A percentile compares a stretch with the other conserved stretches of the same genome.
These are phyloP conservation scores for Calonectria fujianensis DNA, from an alignment of 2,329 filamentous ascomycete genomes.

Conservation along the genomic window DNA sequence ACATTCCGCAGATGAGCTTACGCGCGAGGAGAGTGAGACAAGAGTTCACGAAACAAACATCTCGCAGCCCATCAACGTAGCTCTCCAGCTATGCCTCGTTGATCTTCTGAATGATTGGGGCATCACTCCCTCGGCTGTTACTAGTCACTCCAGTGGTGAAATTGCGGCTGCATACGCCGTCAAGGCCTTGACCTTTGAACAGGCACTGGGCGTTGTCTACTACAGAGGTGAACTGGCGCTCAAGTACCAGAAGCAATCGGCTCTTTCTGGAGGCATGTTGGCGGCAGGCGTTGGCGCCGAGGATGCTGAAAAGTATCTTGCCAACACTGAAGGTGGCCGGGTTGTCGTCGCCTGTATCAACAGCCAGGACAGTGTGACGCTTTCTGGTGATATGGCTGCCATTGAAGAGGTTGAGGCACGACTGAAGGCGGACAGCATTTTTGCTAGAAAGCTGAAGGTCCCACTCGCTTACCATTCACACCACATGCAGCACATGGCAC, in stretches of 20 bases:
- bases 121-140: constrained; percentile 3
- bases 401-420: constrained; percentile 1
- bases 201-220: background rate
- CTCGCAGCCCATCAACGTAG: constrained; percentile 12
- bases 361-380: constrained; percentile 7
- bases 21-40: background rate
- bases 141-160: constrained; percentile 17
- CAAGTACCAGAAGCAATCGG: constrained; percentile 6
- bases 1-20: background rate
- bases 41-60: constrained; percentile 14
- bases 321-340: background rate
- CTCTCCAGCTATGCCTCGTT: constrained; percentile 14
- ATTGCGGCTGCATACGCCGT: constrained; percentile 18
- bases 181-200: constrained; percentile 8
- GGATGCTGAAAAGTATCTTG: constrained; percentile 5
- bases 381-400: constrained; percentile 8
- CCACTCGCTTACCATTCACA: constrained; percentile 9
- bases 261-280: constrained; percentile 18
- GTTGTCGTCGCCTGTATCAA: constrained; percentile 14
- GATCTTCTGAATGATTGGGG: background rate
- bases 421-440: constrained; percentile 6
- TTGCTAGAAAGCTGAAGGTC: constrained; percentile 12
- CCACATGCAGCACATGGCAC: constrained; percentile 19
- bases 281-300: background rate
- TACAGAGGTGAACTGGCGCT: constrained; percentile 12